phyloP scores from a whole-genome alignment of 257 asterid genomes.

The Ajuga chamaepitys region DNA sequence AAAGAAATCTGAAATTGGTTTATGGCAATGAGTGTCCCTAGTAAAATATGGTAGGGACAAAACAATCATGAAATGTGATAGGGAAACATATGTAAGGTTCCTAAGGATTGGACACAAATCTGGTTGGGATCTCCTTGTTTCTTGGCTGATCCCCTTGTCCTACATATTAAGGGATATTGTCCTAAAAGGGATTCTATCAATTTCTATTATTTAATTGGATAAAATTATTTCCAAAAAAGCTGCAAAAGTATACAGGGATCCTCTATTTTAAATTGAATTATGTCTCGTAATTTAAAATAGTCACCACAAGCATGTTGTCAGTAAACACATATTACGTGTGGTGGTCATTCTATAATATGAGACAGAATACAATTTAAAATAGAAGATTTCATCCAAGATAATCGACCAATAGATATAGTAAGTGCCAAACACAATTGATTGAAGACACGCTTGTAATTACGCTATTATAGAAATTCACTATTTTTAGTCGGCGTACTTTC shows the following conservation, averaged over 20 bases:
- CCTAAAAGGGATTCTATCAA: constrained; percentile 3
- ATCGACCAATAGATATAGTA: too few relatives aligned
- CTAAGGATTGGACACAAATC: constrained; percentile 26
- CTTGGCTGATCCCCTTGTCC: constrained; percentile 11
- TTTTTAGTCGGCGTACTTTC: too few relatives aligned
- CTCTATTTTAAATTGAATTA: too few relatives aligned
- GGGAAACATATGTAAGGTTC: constrained; percentile 23
- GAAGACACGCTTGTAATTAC: too few relatives aligned
- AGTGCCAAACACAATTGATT: too few relatives aligned
- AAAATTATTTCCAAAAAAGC: neutral
- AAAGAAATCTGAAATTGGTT: neutral
- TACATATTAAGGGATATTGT: constrained; percentile 5
- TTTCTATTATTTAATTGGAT: neutral
- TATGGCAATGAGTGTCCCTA: constrained; percentile 1
- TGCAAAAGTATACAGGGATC: too few relatives aligned
- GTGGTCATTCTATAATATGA: too few relatives aligned
- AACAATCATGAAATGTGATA: constrained; percentile 24
- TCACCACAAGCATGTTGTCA: too few relatives aligned
- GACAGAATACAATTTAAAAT: too few relatives aligned
- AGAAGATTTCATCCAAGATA: too few relatives aligned
- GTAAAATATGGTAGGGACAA: constrained; percentile 29
- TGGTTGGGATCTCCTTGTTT: constrained; percentile 13
- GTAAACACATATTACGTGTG: too few relatives aligned
- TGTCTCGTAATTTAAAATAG: neutral
- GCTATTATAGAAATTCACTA: too few relatives aligned